A percentile compares a stretch with the other conserved stretches of the same genome.
Conservation (phyloP, 805 yeast species). For the Myxozyma neglecta region DNA sequence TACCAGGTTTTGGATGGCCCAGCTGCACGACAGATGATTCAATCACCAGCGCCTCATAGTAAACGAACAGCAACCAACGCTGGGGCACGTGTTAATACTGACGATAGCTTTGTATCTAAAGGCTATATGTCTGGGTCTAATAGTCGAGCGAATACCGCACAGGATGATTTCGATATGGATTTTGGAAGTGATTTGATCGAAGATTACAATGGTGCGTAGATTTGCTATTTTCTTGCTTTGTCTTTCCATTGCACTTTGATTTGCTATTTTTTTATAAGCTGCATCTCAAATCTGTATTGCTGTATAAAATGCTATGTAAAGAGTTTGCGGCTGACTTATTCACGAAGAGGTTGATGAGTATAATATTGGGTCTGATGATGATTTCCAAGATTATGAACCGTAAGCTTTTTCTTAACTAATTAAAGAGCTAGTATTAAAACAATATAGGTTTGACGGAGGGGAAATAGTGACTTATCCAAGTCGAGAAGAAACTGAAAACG, state of each 20-base stretch:
- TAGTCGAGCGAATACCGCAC: not conserved
- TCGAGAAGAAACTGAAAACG: not conserved
- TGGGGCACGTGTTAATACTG: not conserved
- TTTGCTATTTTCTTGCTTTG: too few species aligned
- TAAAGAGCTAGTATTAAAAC: not conserved
- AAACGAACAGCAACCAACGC: not conserved
- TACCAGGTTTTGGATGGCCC: not conserved
- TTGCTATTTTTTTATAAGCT: not conserved
- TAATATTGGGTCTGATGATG: conserved; percentile 16
- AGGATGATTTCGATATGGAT: conserved; percentile 11
- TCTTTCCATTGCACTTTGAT: not conserved
- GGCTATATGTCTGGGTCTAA: not conserved
- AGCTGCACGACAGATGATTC: not conserved
- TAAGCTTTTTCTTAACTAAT: not conserved
- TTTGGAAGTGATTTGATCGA: conserved; percentile 25
- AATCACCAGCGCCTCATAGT: not conserved
- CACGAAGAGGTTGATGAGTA: conserved; percentile 15
- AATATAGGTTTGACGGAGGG: conserved; percentile 6
- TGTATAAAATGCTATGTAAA: not conserved
- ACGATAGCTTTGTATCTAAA: not conserved
- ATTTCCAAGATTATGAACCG: conserved; percentile 11
- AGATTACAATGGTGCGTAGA: conserved; percentile 19
- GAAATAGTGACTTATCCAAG: conserved; percentile 4
- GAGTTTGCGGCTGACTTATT: not conserved
- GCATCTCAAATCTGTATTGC: not conserved